Base-by-base conservation (phyloP, 1,284 basidiomycete genomes). In the Cystobasidium pallidum region DNA sequence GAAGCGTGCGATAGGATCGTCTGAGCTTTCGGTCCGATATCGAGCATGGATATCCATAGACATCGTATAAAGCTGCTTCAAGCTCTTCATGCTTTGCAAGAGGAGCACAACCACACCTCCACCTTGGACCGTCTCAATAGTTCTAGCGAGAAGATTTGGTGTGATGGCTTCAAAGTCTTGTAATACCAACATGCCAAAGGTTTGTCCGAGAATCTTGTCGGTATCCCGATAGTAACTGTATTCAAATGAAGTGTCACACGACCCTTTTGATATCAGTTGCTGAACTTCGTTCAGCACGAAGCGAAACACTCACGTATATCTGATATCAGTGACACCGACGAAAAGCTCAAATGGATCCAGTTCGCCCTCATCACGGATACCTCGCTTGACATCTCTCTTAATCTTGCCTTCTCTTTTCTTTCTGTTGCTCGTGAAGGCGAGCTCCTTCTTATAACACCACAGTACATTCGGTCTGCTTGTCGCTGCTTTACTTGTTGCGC, bases 91-190 rank as follows among this genome's bases (percentile, higher is more conserved):
- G 2, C 92, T 95, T 82, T 96, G 95, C 43, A 99, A 84, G 41
- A 99, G 83, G 19, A 99, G 83, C 1, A 97, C 90, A 2, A 99
- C 88, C 43, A 98, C 84, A 2, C 96, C 96, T 39, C 96, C 96
- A 26, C 96, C 96, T 80, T 99, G 92, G 0, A 99, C 95, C 0
- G 96, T 99, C 84, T 99, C 96, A 72, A 99, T 94, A 24, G 96
- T 99, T 63, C 95, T 85, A 4, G 96, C 96, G 34, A 99, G 88
- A 71, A 98, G 83, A 83, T 99, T 99, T 34, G 96, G 96, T 0
- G 96, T 99, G 76, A 99, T 88, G 2, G 96, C 95, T 80, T 99
- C 96, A 78, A 99, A 99, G 80, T 99, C 96, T 83, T 99, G 96
- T 70, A 99, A 84, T 8, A 99, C 88, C 75, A 93, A 89, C 94